Conservation (phyloP, 176 grass and related monocot species). For the sorghum (Sorghum bicolor) region Sorghum_bicolor_NCBIv3 NC_012877.2:7424501-7425000, state of each 20-base stretch:
- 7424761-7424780: slow-evolving; percentile 80
- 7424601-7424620: slow-evolving; percentile 50
- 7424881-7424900: slow-evolving; percentile 46
- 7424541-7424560: neutral
- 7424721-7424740: slow-evolving; percentile 72
- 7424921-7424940: slow-evolving; percentile 39
- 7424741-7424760: slow-evolving; percentile 81
- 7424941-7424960: slow-evolving; percentile 67
- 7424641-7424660: slow-evolving; percentile 67
- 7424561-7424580: slow-evolving; percentile 20
- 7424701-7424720: slow-evolving; percentile 71
- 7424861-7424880: neutral
- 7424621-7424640: slow-evolving; percentile 63
- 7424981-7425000: slow-evolving; percentile 83
- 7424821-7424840: neutral
- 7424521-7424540: neutral
- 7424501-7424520: slow-evolving; percentile 5
- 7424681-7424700: slow-evolving; percentile 52
- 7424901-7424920: slow-evolving; percentile 60
- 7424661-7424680: slow-evolving; percentile 50
- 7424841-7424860: neutral
- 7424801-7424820: neutral
- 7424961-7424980: slow-evolving; percentile 76
- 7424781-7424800: neutral
- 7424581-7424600: slow-evolving; percentile 48